Conservation (phyloP, 768 basidiomycete species). For the Leucocoprinus leucothites region DNA sequence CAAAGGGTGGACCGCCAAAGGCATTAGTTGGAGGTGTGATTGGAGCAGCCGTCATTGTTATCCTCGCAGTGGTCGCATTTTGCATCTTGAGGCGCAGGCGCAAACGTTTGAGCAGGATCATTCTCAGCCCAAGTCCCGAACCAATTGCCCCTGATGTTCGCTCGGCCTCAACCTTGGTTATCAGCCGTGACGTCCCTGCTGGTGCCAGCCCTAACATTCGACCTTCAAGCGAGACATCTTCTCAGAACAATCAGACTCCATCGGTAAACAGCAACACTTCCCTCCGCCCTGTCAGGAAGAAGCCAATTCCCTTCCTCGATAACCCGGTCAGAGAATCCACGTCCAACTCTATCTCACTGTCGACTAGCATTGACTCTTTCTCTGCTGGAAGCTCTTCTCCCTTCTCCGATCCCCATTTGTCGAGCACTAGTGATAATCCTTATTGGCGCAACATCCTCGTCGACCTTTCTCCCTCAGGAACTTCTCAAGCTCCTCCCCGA, state of each 20-base stretch:
- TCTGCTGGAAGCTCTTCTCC: background rate
- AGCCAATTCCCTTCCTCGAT: slow-evolving; percentile 4
- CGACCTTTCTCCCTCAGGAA: background rate
- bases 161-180: background rate
- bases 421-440: slow-evolving; percentile 2
- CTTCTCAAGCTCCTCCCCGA: background rate
- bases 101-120: background rate
- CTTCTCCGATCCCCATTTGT: background rate
- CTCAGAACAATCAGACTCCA: background rate
- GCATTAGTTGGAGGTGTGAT: slow-evolving; percentile 9
- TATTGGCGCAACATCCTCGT: background rate
- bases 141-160: background rate
- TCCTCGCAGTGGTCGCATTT: slow-evolving; percentile 7
- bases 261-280: background rate
- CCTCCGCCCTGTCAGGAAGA: slow-evolving; percentile 3
- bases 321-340: background rate
- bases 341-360: background rate
- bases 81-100: slow-evolving; percentile 8
- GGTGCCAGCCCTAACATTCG: background rate
- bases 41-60: slow-evolving; percentile 2
- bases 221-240: background rate
- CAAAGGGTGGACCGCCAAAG: background rate
- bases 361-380: background rate
- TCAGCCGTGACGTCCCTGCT: background rate
- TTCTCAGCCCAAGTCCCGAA: background rate